Percentiles rank a stretch among this genome's conserved stretches.
These are phyloP conservation scores for Favolaschia claudopus DNA, from an alignment of 768 basidiomycete species.

Conservation along the genomic window DNA sequence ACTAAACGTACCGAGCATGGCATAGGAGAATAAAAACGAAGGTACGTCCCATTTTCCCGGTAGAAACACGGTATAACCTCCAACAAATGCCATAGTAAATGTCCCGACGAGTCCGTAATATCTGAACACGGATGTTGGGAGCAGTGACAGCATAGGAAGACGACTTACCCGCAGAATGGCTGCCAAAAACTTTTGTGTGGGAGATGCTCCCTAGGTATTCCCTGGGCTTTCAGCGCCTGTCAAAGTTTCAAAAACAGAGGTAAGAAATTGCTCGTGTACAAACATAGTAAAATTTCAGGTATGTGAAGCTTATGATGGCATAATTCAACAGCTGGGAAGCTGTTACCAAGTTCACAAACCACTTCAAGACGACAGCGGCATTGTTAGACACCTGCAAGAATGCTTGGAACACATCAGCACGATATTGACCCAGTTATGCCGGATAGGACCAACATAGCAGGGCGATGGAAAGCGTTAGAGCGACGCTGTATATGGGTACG, in stretches of 20 bases:
- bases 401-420: constrained; percentile 34
- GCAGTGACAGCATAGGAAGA: neutral
- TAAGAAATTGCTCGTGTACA: constrained; percentile 14
- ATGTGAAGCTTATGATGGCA: constrained; percentile 55
- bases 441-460: constrained; percentile 39
- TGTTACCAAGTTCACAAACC: constrained; percentile 59
- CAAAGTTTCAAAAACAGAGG: neutral
- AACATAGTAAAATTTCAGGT: constrained; percentile 56
- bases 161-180: constrained; percentile 54
- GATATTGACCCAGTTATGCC: neutral
- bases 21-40: constrained; percentile 58
- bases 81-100: constrained; percentile 54
- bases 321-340: constrained; percentile 58
- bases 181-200: constrained; percentile 58
- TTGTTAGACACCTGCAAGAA: constrained; percentile 60
- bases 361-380: constrained; percentile 55
- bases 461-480: constrained; percentile 47
- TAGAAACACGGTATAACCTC: constrained; percentile 60
- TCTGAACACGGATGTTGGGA: constrained; percentile 28
- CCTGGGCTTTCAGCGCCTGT: constrained; percentile 54
- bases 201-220: constrained; percentile 50
- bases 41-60: constrained; percentile 57
- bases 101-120: constrained; percentile 56
- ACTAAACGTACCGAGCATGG: constrained; percentile 44
- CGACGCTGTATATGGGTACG: constrained; percentile 64